These are phyloP conservation scores for Smittium culicis DNA, from an alignment of 371 early-diverging fungal species.

Conservation along the genomic window DNA sequence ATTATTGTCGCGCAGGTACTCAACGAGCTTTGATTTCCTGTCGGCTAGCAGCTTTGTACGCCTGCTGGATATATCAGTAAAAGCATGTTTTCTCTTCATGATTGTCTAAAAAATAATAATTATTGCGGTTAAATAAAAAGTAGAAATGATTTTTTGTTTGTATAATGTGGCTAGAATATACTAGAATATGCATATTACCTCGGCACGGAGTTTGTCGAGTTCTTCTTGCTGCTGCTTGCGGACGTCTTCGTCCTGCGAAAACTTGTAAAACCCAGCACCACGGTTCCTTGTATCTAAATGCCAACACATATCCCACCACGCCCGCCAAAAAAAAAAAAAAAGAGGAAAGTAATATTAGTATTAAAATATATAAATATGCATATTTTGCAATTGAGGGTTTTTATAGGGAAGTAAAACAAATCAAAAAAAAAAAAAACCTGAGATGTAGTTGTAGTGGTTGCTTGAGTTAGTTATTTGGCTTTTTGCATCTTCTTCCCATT, in stretches of 20 bases:
- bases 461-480: not conserved
- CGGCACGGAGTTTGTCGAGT: not conserved
- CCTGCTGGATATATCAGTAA: not conserved
- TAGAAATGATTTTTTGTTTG: not conserved
- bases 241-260: not conserved
- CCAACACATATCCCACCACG: no score
- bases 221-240: not conserved
- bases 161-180: not conserved
- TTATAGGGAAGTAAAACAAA: not conserved
- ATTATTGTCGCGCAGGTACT: not conserved
- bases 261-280: not conserved
- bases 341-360: no score
- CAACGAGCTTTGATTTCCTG: not conserved
- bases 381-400: not conserved
- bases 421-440: not conserved
- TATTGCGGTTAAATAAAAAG: not conserved
- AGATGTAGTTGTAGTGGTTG: not conserved
- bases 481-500: not conserved
- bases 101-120: not conserved
- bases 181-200: no score
- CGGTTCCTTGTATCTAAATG: not conserved
- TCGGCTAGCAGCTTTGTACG: not conserved
- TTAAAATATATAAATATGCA: not conserved
- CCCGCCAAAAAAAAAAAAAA: no score
- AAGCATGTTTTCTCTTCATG: not conserved